Percentiles rank a stretch among this genome's conserved stretches.
These are phyloP conservation scores for Nemania sp. DNA, from an alignment of 2,329 filamentous ascomycete genomes.

Conservation along the genomic window DNA sequence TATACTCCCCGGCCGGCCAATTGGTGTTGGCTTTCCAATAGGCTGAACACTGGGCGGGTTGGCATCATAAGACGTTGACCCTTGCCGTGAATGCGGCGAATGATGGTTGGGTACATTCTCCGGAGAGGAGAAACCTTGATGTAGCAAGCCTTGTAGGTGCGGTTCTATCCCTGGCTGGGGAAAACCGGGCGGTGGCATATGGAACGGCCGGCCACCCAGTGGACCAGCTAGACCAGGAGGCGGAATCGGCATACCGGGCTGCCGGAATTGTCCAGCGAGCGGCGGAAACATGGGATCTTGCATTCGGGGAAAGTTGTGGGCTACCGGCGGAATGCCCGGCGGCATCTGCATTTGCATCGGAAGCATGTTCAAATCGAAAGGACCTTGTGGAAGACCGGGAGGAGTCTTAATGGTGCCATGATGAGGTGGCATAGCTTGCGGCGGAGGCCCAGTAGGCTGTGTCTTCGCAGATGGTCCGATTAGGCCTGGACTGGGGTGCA, in stretches of 20 bases:
- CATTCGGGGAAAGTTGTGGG: constrained; percentile 48
- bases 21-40: constrained; percentile 81
- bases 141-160: constrained; percentile 43
- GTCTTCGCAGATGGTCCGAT: constrained; percentile 66
- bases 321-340: constrained; percentile 60
- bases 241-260: constrained; percentile 52
- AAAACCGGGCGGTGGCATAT: constrained; percentile 58
- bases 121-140: constrained; percentile 43
- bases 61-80: constrained; percentile 63
- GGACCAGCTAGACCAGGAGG: constrained; percentile 55
- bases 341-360: constrained; percentile 62
- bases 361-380: constrained; percentile 51
- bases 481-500: constrained; percentile 66
- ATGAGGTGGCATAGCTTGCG: constrained; percentile 66
- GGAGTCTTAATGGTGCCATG: constrained; percentile 59
- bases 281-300: constrained; percentile 52
- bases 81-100: constrained; percentile 71
- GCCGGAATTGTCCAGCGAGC: constrained; percentile 47
- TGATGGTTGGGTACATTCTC: constrained; percentile 43
- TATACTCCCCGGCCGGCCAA: constrained; percentile 81
- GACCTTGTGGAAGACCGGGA: constrained; percentile 51
- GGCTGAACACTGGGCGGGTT: constrained; percentile 58
- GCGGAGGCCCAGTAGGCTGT: constrained; percentile 45
- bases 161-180: constrained; percentile 45
- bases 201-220: constrained; percentile 48